Evolutionary conservation across 805 yeast species (phyloP), one percentile per base, ranked within the genome.

Genomic region (Wickerhamomyces canadensis): DNA sequence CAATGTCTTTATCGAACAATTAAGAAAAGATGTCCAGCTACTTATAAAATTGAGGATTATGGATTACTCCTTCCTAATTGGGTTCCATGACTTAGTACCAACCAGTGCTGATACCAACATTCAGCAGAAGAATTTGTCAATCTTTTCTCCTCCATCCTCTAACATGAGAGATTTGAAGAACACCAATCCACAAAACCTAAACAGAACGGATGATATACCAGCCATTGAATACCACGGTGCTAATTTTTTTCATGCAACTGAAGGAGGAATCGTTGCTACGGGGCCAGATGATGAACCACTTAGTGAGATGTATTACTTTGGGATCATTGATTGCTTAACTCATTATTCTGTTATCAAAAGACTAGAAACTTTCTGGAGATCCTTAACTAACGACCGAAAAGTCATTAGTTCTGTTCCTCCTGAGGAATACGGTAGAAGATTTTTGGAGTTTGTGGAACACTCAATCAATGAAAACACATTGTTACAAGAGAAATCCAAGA

Each of bases 31-130:
- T 57, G 93, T 87, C 15, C 60, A 65, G 38, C 68, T 93, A 17
- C 67, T 93, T 31, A 72, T 86, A 43, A 70, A 73, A 40, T 65
- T 87, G 45, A 87, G 88, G 49, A 89, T 86, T 25, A 93, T 93
- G 99, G 99, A 93, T 58, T 93, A 94, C 60, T 88, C 97, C 0
- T 67, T 93, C 43, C 65, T 93, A 33, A 62, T 94, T 31, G 99
- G 98, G 1, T 72, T 89, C 23, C 97, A 87, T 55, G 93, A 89
- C 55, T 64, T 82, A 43, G 67, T 68, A 21, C 67, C 70, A 44
- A 85, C 81, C 3, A 76, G 75, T 41, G 67, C 70, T 18, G 51
- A 50, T 23, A 48, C 41, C 9, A 40, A 39, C 14, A 34, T 49
- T 19, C 43, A 47, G 19, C 61, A 60, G n/a, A 60, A 63, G 36